Evolutionary conservation across 202 grass and related monocot species (phyloP).

Genomic region (Schoenoplectus tabernaemontani): DNA sequence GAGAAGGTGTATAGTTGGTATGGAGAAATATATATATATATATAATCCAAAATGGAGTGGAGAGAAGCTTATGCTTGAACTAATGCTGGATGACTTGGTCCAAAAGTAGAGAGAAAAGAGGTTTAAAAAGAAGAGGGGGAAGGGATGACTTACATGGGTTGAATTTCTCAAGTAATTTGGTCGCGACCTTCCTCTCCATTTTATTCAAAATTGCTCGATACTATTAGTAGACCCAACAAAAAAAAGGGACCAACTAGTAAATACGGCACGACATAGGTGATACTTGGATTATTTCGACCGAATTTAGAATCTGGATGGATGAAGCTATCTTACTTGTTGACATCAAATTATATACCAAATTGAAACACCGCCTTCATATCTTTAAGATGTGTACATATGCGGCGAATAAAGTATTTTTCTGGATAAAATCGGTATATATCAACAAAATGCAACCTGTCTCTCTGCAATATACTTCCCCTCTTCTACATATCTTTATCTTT

Average conservation of each 20-base stretch:
- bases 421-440: neutral
- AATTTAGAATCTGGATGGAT: neutral
- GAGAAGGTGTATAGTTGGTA: conserved; percentile 9
- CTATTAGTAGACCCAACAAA: neutral
- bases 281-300: neutral
- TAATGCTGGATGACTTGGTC: neutral
- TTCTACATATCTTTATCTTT: neutral
- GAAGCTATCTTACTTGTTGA: neutral
- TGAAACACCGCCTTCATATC: neutral
- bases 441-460: neutral
- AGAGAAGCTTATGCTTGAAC: conserved; percentile 15
- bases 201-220: neutral
- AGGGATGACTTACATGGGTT: conserved; percentile 8
- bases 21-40: neutral
- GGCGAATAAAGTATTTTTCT: neutral
- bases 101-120: neutral
- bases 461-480: neutral
- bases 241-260: neutral
- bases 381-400: neutral
- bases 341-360: neutral
- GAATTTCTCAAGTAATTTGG: neutral
- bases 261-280: neutral
- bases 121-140: conserved; percentile 46
- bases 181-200: conserved; percentile 5
- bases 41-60: neutral